These are phyloP conservation scores for Arachis monticola DNA, from an alignment of 331 rosid species.

Conservation along the genomic window DNA sequence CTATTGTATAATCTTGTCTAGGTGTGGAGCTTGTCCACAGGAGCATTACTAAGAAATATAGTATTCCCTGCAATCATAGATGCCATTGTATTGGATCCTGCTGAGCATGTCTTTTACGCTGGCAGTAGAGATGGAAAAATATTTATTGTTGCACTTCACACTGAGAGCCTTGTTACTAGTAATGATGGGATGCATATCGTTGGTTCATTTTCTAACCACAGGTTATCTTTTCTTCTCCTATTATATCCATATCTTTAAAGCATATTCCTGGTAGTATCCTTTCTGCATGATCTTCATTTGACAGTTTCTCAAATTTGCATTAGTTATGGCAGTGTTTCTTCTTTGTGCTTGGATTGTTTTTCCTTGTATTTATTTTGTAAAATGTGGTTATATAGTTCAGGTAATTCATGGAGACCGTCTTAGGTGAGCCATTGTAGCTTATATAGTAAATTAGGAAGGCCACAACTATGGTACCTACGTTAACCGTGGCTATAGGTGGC, in stretches of 20 bases:
- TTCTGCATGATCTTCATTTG: not conserved
- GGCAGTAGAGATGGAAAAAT: constrained; percentile 83
- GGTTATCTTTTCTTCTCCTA: constrained; percentile 51
- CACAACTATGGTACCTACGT: too few species aligned
- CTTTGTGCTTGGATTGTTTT: too few species aligned
- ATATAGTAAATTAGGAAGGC: too few species aligned
- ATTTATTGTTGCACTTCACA: constrained; percentile 65
- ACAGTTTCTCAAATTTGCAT: not conserved
- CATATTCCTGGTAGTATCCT: not conserved
- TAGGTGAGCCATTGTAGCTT: not conserved
- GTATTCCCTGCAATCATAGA: constrained; percentile 69
- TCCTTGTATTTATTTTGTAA: too few species aligned
- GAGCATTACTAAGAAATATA: constrained; percentile 66
- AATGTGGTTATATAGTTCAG: not conserved
- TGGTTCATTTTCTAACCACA: constrained; percentile 63
- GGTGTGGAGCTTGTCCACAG: constrained; percentile 92
- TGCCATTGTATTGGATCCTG: constrained; percentile 73
- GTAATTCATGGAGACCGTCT: not conserved
- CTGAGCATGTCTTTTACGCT: constrained; percentile 73
- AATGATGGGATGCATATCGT: constrained; percentile 61
- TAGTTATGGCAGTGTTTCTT: too few species aligned
- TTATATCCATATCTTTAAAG: constrained; percentile 13
- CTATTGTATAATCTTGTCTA: constrained; percentile 34
- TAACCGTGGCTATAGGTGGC: too few species aligned
- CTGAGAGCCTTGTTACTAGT: constrained; percentile 50